These are phyloP conservation scores for Aspergillus viridinutans DNA, from an alignment of 2,329 filamentous ascomycete genomes.

Conservation along the genomic window DNA sequence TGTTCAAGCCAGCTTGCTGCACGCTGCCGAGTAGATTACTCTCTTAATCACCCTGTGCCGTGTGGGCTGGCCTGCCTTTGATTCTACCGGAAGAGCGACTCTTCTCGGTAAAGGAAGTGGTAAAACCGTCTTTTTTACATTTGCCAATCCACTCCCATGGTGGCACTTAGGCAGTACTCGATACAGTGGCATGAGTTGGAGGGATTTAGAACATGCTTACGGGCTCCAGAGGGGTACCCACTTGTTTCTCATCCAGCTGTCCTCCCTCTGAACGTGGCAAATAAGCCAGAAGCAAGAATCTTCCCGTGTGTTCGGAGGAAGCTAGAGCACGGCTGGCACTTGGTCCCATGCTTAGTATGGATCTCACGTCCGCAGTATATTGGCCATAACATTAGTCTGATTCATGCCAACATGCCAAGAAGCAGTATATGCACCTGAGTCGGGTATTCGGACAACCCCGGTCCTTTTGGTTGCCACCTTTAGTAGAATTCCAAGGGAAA, in stretches of 20 bases:
- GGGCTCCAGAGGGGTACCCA: no score
- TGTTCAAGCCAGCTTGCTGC: not conserved
- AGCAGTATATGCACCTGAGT: not conserved
- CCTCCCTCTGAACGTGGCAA: not conserved
- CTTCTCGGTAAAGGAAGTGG: not conserved
- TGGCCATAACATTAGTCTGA: not conserved
- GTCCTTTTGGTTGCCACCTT: not conserved
- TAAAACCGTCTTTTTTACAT: not conserved
- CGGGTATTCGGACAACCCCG: not conserved
- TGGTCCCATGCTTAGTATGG: no score
- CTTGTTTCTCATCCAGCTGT: no score
- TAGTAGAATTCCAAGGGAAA: not conserved
- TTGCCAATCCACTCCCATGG: not conserved
- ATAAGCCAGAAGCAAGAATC: no score
- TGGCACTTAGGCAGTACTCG: not conserved
- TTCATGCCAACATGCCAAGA: not conserved
- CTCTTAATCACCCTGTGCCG: not conserved
- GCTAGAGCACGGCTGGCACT: no score
- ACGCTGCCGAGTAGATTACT: not conserved
- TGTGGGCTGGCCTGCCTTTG: not conserved
- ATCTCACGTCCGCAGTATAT: not conserved
- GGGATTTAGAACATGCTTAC: no score
- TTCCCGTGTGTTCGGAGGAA: no score
- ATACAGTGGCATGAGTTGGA: no score
- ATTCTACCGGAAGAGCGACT: not conserved